Percentiles rank a stretch among this genome's conserved stretches.
These are phyloP conservation scores for Sporobolomyces phaffii DNA, from an alignment of 768 basidiomycete species.

Conservation along the genomic window DNA sequence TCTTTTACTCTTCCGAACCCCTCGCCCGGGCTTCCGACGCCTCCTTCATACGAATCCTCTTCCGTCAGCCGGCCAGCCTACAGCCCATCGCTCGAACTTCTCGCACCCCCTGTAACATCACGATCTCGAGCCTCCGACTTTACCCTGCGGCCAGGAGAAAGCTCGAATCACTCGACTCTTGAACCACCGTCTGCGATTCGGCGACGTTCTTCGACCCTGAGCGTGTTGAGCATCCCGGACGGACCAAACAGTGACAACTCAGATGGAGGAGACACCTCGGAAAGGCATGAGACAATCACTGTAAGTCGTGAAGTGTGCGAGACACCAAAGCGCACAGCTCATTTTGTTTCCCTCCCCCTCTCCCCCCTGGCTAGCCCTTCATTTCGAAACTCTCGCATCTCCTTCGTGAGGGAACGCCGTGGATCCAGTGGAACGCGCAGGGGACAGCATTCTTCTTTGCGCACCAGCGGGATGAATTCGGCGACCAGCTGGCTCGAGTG, in stretches of 20 bases:
- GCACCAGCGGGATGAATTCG: not conserved
- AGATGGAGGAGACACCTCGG: not conserved
- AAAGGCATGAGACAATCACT: conserved; percentile 2
- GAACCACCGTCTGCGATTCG: too few relatives aligned
- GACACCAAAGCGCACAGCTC: too few relatives aligned
- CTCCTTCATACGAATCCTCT: not conserved
- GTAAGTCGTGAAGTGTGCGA: too few relatives aligned
- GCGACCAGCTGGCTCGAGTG: conserved; percentile 4
- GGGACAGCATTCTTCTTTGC: conserved; percentile 30
- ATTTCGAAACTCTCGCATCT: conserved; percentile 24
- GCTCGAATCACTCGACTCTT: too few relatives aligned
- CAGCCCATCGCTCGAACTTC: not conserved
- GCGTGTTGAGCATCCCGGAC: not conserved
- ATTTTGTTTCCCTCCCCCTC: not conserved
- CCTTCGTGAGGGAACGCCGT: conserved; percentile 2
- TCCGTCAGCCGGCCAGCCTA: not conserved
- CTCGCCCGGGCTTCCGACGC: not conserved
- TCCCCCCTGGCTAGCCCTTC: conserved; percentile 13
- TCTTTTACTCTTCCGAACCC: not conserved
- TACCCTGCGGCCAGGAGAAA: too few relatives aligned
- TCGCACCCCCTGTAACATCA: not conserved
- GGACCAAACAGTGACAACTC: not conserved
- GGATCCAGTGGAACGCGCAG: conserved; percentile 18
- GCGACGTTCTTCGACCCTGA: not conserved
- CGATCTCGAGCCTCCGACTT: too few relatives aligned